These are phyloP conservation scores for Aspergillus hiratsukae DNA, from an alignment of 2,329 filamentous ascomycete species.

Conservation along the genomic window DNA sequence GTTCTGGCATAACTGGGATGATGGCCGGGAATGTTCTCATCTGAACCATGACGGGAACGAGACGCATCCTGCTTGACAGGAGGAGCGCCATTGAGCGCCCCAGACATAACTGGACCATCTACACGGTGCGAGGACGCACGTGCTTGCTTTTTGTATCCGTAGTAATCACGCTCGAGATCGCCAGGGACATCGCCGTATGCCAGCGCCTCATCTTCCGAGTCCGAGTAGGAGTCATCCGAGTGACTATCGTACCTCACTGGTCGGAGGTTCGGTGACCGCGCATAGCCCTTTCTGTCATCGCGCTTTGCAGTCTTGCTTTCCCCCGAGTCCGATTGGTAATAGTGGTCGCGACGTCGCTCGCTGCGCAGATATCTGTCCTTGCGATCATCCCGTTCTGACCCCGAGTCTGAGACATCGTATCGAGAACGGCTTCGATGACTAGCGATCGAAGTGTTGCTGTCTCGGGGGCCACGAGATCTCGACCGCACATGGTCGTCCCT, in stretches of 20 bases:
- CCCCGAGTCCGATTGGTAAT: slow-evolving; percentile 25
- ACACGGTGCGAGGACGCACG: slow-evolving; percentile 6
- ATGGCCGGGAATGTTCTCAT: slow-evolving; percentile 15
- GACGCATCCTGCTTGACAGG: slow-evolving; percentile 7
- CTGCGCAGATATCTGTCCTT: slow-evolving; percentile 15
- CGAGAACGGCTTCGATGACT: slow-evolving; percentile 17
- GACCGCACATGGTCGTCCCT: slow-evolving; percentile 23
- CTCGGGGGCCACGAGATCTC: slow-evolving; percentile 15
- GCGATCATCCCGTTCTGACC: slow-evolving; percentile 18
- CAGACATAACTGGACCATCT: slow-evolving; percentile 15
- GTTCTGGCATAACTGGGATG: slow-evolving; percentile 35
- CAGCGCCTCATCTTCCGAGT: slow-evolving; percentile 32
- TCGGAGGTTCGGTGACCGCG: slow-evolving; percentile 17
- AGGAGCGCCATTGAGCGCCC: slow-evolving; percentile 10
- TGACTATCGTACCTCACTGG: slow-evolving; percentile 19
- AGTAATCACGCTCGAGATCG: slow-evolving; percentile 11
- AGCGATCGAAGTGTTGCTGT: background rate
- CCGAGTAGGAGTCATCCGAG: slow-evolving; percentile 24
- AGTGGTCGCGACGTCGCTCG: slow-evolving; percentile 17
- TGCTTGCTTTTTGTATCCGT: slow-evolving; percentile 11
- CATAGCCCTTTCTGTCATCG: slow-evolving; percentile 7
- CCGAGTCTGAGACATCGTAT: slow-evolving; percentile 19
- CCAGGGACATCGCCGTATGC: slow-evolving; percentile 33
- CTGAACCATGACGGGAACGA: slow-evolving; percentile 6
- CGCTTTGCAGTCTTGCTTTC: slow-evolving; percentile 11